Evolutionary conservation across 768 basidiomycete genomes (phyloP), one percentile per base, ranked within the genome.

Genomic region (Russula virescens): DNA sequence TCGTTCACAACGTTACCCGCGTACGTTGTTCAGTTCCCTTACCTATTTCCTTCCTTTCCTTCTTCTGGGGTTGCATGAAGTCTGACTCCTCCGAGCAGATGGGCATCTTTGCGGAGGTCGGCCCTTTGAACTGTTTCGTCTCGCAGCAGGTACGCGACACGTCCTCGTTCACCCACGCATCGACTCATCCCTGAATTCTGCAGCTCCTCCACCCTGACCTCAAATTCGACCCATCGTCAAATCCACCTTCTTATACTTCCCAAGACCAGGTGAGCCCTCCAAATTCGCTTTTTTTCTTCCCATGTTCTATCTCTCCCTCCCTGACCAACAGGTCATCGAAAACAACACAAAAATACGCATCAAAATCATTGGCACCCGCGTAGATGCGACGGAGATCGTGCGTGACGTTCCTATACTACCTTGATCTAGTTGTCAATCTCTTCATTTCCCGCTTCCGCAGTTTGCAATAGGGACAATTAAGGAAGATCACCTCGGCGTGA

Each of bases 391-490:
- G 25, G 95, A 98, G 75, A 97, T 99, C 68, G 94, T 95, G 72
- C 67, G 92, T 78, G 18, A 6, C 47, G 62, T 19, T 43, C 13
- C 42, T 19, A 16, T 19, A 13, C 38, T 40, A 16, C 18, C 19
- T 43, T 19, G 42, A 18, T 8, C 18, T 18, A 43, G 19, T n/a
- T 31, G 8, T 11, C 42, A 8, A 19, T 26, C 2, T 51, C 31
- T 52, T 5, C 26, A 23, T 43, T 38, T 42, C 8, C 42, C 59
- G 49, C 31, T 47, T 19, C 28, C 1, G 10, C 63, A 97, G 94
- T 98, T 98, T 69, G 94, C 94, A 2, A 98, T 98, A 67, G 96
- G 94, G 10, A 94, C 91, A 3, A 97, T 98, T 75, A 99, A 98
- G 77, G 96, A 98, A 74, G 96, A 98, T 72, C 96, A 94, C 74